Evolutionary conservation across 495 filamentous ascomycete species (phyloP), one percentile per base, ranked within the genome.

Genomic region (Hypoxylon fuscum): DNA sequence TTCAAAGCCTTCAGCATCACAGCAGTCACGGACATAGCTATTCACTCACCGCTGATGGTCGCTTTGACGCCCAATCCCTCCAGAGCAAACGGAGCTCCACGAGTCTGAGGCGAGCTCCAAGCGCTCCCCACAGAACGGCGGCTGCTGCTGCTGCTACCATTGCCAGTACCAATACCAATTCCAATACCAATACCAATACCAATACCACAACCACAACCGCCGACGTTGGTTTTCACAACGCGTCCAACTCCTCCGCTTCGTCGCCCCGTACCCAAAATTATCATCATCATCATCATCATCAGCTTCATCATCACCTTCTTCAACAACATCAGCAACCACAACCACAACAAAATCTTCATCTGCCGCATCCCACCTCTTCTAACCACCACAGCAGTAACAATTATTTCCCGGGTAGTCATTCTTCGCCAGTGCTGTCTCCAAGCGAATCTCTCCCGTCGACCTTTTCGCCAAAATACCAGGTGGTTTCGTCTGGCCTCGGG

Each of bases 91-190:
- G 78, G 70, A 83, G 79, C 78, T 83, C 80, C 62, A 74, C 74
- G 44, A 81, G 76, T 62, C 78, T 91, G 66, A 85, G 86, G 72
- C 83, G 88, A 73, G 85, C 88, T 76, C 88, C 88, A 51, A 90
- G 88, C 68, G 87, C 87, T 63, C 87, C 88, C 49, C 77, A 84
- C 59, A 74, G 64, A 56, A 72, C 69, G 64, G 70, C 76, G 72
- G 69, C 78, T 54, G 76, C 77, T 41, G 71, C 72, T 49, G 71
- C 25, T 66, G 74, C 75, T 37, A 78, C 77, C 41, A 72, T 72
- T 46, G 72, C 71, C 49, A 64, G 59, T 58, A 63, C 27, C 65
- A 61, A 25, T 50, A 40, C 57, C 45, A 55, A 29, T n/a, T n/a
- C n/a, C n/a, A n/a, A n/a, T 37, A 78, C 77, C 41, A 72, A 72